Evolutionary conservation across 176 grass and related monocot genomes (phyloP), one percentile per base, ranked within the genome.

Genomic region (Oryza meyeriana): DNA sequence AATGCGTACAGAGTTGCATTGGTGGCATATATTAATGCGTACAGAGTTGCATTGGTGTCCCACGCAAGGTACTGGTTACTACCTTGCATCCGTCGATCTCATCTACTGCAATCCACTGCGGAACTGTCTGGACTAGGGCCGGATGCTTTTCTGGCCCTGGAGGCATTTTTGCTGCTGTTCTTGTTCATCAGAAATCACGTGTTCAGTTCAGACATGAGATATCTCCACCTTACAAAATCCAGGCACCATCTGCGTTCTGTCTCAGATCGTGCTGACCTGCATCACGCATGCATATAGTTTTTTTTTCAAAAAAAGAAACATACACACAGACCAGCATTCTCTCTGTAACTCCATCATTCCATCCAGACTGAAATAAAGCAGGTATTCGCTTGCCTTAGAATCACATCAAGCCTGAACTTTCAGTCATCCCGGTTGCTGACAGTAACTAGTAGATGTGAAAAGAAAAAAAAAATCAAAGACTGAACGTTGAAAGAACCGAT

Each of bases 1-100:
- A 16, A 31, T 42, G 48, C 11, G 18, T 20, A 26, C 69, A 52
- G 36, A 73, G 12, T 38, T 48, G n/a, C 83, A 64, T 17, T n/a
- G n/a, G n/a, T n/a, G n/a, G n/a, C n/a, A n/a, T n/a, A n/a, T n/a
- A n/a, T n/a, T n/a, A n/a, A n/a, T n/a, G n/a, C n/a, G n/a, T 18
- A 32, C 68, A 55, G 39, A 74, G 8, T 40, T 52, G 10, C 84
- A 65, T 66, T 33, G 59, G 45, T 22, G 44, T 67, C 61, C 0
- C 77, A 87, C 75, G 85, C 78, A 81, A 87, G 78, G 69, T 58
- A 80, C 31, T 24, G 8, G 55, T 59, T 59, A 16, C 48, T 48
- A 42, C 36, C 75, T 77, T 26, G 14, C 59, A 44, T 64, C 36
- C 8, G 72, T 74, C 5, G 39, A 65, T 28, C 44, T 57, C 28